Base-by-base conservation (phyloP, 371 early-diverging fungal species). In the Funneliformis caledonium region DNA sequence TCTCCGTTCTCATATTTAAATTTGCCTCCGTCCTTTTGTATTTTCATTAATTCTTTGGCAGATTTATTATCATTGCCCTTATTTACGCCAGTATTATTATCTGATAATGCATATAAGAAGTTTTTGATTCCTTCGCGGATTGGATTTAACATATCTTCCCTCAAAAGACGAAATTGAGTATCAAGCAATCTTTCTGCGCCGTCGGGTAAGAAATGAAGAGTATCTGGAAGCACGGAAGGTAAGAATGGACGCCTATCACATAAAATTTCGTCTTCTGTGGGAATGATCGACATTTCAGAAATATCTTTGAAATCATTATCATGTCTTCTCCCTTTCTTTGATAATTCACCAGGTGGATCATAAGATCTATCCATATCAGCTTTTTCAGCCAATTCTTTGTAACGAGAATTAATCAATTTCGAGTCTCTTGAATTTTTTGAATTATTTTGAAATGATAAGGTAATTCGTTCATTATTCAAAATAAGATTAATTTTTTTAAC, bases 81-180 rank as follows among this genome's bases (percentile, higher is more conserved):
- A 81, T 82, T 67, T 6, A 45, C 8, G 8, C 8, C 45, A 8
- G 45, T 45, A 45, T 80, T 52, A 59, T 68, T 74, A 11, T 48
- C 65, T 16, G 72, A 79, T 6, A 68, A 80, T n/a, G 45, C 45
- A 14, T 64, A 16, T 70, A 59, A 0, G 84, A 82, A 14, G 70
- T 74, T 0, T 37, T 45, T 10, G 10, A 87, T 52, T 2, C 85
- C 84, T 19, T 45, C 75, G 0, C 83, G 72, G 3, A 86, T 33
- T 8, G 85, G 52, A 4, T 82, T 42, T 26, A 26, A 26, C 26
- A 26, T 26, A 26, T 26, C 26, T 26, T 26, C 26, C 26, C 26
- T 26, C 26, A 89, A 83, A 7, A 91, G 82, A 0, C 91, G 87
- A 74, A 91, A 91, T 67, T 89, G 88, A 5, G 83, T 86, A 78